A percentile compares a stretch with the other conserved stretches of the same genome.
These are phyloP conservation scores for Asterochloris erici DNA, from an alignment of 139 green algal species.

Conservation along the genomic window DNA sequence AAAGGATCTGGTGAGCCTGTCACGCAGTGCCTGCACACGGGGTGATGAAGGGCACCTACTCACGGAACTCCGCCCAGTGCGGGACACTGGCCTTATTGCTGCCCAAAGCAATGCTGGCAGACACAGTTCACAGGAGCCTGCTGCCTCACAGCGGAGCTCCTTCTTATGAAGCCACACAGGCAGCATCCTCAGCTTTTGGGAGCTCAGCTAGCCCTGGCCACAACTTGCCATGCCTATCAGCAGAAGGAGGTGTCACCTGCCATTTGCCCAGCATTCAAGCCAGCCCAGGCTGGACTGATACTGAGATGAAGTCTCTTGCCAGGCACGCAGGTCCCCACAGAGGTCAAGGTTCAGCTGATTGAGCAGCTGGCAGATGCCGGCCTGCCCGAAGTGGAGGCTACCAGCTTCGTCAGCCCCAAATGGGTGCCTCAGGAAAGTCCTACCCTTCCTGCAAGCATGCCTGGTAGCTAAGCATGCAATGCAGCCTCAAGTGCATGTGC, in stretches of 20 bases:
- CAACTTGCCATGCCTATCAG: no score
- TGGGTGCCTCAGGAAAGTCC: slow-evolving; percentile 46
- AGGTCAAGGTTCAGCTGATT: slow-evolving; percentile 73
- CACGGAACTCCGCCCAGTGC: not conserved
- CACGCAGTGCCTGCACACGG: no score
- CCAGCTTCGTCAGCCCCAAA: slow-evolving; percentile 89
- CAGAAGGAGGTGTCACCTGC: not conserved
- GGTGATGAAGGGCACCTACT: not conserved
- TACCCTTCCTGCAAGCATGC: no score
- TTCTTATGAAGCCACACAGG: no score
- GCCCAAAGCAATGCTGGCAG: not conserved
- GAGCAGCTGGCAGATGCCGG: slow-evolving; percentile 58
- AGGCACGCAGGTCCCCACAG: slow-evolving; percentile 47
- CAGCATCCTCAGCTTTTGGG: no score
- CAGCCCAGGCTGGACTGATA: no score
- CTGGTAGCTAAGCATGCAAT: no score
- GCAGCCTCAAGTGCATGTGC: no score
- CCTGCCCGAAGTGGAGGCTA: slow-evolving; percentile 71
- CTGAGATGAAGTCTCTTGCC: no score
- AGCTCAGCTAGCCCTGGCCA: no score
- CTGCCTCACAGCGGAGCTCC: not conserved
- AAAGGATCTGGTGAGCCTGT: slow-evolving; percentile 6
- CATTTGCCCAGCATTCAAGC: no score
- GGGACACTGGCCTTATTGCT: not conserved
- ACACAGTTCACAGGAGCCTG: not conserved